Evolutionary conservation across 768 basidiomycete genomes (phyloP), one percentile per base, ranked within the genome.

Genomic region (Termitomyces sp.): DNA sequence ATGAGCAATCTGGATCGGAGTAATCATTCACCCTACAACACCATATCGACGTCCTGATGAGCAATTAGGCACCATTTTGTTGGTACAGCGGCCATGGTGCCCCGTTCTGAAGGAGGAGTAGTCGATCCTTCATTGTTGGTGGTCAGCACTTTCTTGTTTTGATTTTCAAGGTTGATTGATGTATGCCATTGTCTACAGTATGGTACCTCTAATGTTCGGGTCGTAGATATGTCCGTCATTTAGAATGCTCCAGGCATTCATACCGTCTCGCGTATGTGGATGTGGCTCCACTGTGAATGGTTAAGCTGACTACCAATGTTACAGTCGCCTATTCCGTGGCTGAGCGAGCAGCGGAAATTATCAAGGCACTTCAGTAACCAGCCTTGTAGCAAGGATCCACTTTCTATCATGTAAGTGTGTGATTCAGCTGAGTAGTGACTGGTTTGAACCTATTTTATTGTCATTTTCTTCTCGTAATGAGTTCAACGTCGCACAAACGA

Each of bases 51-150:
- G 26, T 18, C 1, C 16, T 46, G 16, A 46, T 18, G 26, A n/a
- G 12, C 41, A 31, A 44, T 46, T 31, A 61, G 61, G 39, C 61
- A 61, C 42, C 61, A 61, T 18, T 61, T 61, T 34, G 61, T 61
- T 32, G 61, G 61, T 14, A 61, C 61, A 22, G 52, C 61, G 46
- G 61, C 61, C 1, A 61, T 61, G 61, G 53, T 58, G 8, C 61
- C 61, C 16, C 61, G 58, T 7, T 59, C 61, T 5, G 44, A 59
- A 59, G 55, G 61, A 18, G 61, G 61, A 13, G 61, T 61, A 12
- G 61, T 61, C 18, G 57, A 56, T 49, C 41, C 61, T 31, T 46
- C 44, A 9, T 46, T 46, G 16, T 18, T 46, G 16, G 44, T 46
- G 44, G 44, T 46, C 26, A 27, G 44, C 2, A 27, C 3, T 27